These are phyloP conservation scores for Tremella mesenterica DNA, from an alignment of 768 basidiomycete species.

Conservation along the genomic window DNA sequence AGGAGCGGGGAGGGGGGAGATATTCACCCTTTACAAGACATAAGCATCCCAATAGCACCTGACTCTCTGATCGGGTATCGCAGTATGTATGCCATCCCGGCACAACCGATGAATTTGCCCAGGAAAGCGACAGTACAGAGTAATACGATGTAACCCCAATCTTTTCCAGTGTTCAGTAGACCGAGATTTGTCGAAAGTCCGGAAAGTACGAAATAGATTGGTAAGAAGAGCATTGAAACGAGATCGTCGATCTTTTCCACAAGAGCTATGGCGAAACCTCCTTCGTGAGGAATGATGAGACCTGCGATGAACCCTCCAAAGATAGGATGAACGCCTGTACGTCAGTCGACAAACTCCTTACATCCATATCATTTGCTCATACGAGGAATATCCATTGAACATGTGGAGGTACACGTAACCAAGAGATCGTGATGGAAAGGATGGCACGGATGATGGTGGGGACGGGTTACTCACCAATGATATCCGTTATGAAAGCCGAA, in stretches of 20 bases:
- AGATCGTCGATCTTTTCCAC: constrained; percentile 83
- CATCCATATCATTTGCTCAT: too few relatives aligned
- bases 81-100: constrained; percentile 51
- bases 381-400: background rate
- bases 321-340: constrained; percentile 32
- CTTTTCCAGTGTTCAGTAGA: constrained; percentile 61
- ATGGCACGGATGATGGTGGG: background rate
- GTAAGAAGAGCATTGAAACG: constrained; percentile 65
- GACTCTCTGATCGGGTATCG: constrained; percentile 71
- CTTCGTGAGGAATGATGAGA: constrained; percentile 70
- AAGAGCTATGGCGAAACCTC: constrained; percentile 68
- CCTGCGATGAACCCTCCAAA: constrained; percentile 83
- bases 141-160: constrained; percentile 72
- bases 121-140: constrained; percentile 66
- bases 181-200: constrained; percentile 75
- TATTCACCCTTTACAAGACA: constrained; percentile 78
- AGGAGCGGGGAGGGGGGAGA: background rate
- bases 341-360: constrained; percentile 2
- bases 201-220: constrained; percentile 84
- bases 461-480: constrained; percentile 52
- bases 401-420: background rate
- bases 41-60: constrained; percentile 72
- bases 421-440: background rate
- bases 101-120: constrained; percentile 70
- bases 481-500: constrained; percentile 75